A percentile compares a stretch with the other conserved stretches of the same genome.
These are phyloP conservation scores for Trichoderma atroviride DNA, from an alignment of 2,329 filamentous ascomycete genomes.

Conservation along the genomic window DNA sequence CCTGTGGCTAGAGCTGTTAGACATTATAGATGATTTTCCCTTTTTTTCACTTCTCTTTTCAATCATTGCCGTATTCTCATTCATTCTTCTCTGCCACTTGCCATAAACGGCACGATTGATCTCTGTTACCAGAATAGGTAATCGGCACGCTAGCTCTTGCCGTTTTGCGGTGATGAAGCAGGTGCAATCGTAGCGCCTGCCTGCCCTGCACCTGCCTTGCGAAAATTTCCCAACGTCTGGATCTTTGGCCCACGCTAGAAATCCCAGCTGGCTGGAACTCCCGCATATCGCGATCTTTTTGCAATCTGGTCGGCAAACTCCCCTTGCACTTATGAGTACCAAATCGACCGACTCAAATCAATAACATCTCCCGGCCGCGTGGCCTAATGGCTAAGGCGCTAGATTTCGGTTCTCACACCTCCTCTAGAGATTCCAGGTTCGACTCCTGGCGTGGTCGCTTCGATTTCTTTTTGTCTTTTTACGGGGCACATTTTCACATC, in stretches of 20 bases:
- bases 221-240: no score
- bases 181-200: neutral
- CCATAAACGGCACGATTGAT: neutral
- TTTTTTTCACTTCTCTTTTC: neutral
- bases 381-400: constrained; percentile 44
- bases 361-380: constrained; percentile 35
- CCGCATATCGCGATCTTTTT: neutral
- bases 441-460: constrained; percentile 42
- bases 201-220: neutral
- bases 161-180: neutral
- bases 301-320: rapidly evolving
- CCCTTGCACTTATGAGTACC: neutral
- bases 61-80: neutral
- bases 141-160: neutral
- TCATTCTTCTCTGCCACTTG: neutral
- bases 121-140: neutral
- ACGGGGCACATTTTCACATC: neutral
- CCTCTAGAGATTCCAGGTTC: constrained; percentile 44
- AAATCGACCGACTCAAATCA: rapidly evolving
- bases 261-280: neutral
- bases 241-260: neutral
- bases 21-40: neutral
- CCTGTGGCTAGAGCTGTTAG: neutral
- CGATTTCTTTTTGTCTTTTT: constrained; percentile 5
- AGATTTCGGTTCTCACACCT: constrained; percentile 38